Evolutionary conservation across 495 filamentous ascomycete species (phyloP).

Genomic region (Zalerion maritima): DNA sequence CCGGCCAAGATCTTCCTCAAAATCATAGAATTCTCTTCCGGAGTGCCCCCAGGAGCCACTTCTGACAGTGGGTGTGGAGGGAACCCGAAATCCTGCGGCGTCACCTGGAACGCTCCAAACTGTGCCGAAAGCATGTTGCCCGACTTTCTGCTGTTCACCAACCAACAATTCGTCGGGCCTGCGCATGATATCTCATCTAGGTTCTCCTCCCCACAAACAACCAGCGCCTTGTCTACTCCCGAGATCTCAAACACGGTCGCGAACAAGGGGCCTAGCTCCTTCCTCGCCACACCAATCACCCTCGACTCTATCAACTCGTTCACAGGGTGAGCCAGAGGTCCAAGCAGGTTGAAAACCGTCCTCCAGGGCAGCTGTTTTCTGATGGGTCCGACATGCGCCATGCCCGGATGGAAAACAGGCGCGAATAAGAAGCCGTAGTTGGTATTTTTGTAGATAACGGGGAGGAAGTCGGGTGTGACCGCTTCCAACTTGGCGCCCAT

Average conservation of each 20-base stretch:
- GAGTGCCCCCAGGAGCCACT: slow-evolving; percentile 73
- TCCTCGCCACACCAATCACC: slow-evolving; percentile 79
- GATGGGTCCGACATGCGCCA: slow-evolving; percentile 71
- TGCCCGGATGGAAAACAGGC: slow-evolving; percentile 88
- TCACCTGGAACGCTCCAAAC: slow-evolving; percentile 58
- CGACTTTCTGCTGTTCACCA: slow-evolving; percentile 39
- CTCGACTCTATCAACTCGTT: slow-evolving; percentile 70
- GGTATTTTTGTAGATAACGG: slow-evolving; percentile 52
- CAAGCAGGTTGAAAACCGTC: slow-evolving; percentile 93
- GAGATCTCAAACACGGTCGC: slow-evolving; percentile 64
- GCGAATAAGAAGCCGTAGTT: slow-evolving; percentile 97
- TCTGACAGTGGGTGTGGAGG: slow-evolving; percentile 53
- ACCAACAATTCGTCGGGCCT: slow-evolving; percentile 77
- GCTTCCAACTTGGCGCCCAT: slow-evolving; percentile 52
- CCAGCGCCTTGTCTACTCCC: slow-evolving; percentile 70
- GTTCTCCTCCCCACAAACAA: slow-evolving; percentile 88
- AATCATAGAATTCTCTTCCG: slow-evolving; percentile 75
- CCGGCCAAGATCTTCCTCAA: slow-evolving; percentile 61
- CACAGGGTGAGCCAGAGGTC: slow-evolving; percentile 79
- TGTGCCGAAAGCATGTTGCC: slow-evolving; percentile 44
- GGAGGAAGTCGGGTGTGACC: slow-evolving; percentile 53
- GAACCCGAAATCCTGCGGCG: slow-evolving; percentile 75
- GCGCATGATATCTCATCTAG: slow-evolving; percentile 92
- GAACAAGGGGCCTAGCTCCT: slow-evolving; percentile 72
- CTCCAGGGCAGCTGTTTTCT: slow-evolving; percentile 74